These are phyloP conservation scores for Phytophthora quininea DNA, from an alignment of 352 stramenopile genomes.

Conservation along the genomic window DNA sequence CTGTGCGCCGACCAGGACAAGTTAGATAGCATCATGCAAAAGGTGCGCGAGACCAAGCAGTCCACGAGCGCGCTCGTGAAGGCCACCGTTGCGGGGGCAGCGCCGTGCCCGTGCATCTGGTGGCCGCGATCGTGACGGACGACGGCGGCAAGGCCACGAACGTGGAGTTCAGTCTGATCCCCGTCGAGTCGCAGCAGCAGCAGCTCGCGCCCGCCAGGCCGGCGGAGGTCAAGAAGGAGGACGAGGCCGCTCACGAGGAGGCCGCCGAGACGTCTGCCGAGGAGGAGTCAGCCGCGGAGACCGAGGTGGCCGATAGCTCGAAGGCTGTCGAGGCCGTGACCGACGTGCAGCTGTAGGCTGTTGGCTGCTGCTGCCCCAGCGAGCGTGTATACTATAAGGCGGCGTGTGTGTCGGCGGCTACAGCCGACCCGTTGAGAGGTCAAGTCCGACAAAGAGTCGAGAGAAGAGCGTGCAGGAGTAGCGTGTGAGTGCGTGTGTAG, in stretches of 20 bases:
- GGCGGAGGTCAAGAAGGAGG: background rate
- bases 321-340: conserved; percentile 30
- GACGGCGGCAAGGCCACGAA: conserved; percentile 54
- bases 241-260: conserved; percentile 18
- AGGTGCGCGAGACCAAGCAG: conserved; percentile 50
- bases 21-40: conserved; percentile 53
- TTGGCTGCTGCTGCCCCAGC: background rate
- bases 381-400: conserved; percentile 26
- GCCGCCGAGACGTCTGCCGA: conserved; percentile 41
- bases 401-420: conserved; percentile 5
- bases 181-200: conserved; percentile 25
- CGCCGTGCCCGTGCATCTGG: conserved; percentile 42
- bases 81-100: conserved; percentile 22
- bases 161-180: conserved; percentile 73
- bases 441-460: conserved; percentile 4
- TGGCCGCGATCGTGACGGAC: conserved; percentile 59
- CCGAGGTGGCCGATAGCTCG: conserved; percentile 16
- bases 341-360: conserved; percentile 25
- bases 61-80: conserved; percentile 50
- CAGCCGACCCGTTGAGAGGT: conserved; percentile 7
- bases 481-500: conserved; percentile 31
- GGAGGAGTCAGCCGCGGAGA: conserved; percentile 41
- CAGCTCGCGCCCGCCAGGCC: conserved; percentile 1
- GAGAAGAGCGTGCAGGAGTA: conserved; percentile 1
- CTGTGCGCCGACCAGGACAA: conserved; percentile 52